Percentiles rank a stretch among this genome's conserved stretches.
Evolutionary conservation across 116 monocot species (phyloP).

Genomic region (Posidonia oceanica): DNA sequence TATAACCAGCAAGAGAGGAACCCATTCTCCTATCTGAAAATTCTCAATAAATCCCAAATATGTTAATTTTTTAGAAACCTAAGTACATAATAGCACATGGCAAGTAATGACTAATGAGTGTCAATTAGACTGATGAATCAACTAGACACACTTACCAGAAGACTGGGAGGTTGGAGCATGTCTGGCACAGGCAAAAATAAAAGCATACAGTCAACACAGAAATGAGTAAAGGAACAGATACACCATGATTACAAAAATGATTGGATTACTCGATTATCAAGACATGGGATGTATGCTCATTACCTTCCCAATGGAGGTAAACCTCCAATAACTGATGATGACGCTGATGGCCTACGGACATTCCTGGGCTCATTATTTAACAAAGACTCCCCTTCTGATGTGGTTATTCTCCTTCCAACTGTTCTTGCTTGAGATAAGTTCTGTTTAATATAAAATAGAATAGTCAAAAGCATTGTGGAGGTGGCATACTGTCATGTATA

Average conservation of each 20-base stretch:
- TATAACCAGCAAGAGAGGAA: slow-evolving; percentile 34
- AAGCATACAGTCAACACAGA: slow-evolving; percentile 1
- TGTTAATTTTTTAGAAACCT: too few species aligned
- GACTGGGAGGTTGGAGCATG: slow-evolving; percentile 37
- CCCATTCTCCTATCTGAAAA: slow-evolving; percentile 55
- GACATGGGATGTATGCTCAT: neutral
- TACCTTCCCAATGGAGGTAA: slow-evolving; percentile 81
- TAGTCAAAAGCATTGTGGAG: neutral
- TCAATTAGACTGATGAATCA: too few species aligned
- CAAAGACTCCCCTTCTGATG: slow-evolving; percentile 36
- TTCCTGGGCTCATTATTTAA: slow-evolving; percentile 43
- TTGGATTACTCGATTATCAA: neutral
- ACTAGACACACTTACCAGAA: slow-evolving; percentile 30
- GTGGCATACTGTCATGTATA: too few species aligned
- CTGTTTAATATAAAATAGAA: slow-evolving; percentile 17
- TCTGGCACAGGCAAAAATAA: slow-evolving; percentile 17
- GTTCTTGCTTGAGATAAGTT: slow-evolving; percentile 61
- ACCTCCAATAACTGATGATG: slow-evolving; percentile 50
- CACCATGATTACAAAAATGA: neutral
- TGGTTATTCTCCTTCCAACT: slow-evolving; percentile 36
- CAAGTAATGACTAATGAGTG: neutral
- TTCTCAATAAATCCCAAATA: neutral
- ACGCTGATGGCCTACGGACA: slow-evolving; percentile 44
- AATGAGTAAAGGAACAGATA: neutral
- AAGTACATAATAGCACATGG: neutral